Evolutionary conservation across 202 grass and related monocot genomes (phyloP).

Genomic region (Thinopyrum obtusiflorum): DNA sequence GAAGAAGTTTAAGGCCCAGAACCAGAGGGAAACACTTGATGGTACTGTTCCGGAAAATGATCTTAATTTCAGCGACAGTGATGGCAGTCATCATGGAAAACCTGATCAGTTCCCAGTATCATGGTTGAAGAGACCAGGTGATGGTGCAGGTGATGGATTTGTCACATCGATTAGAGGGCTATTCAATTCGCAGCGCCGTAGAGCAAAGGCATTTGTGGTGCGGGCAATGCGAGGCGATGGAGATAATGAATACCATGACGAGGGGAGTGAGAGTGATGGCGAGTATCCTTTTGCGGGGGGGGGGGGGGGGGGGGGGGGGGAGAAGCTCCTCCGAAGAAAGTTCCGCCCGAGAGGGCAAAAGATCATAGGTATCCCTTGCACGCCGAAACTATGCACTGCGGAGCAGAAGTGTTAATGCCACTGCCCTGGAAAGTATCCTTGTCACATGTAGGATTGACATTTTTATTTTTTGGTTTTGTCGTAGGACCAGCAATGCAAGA

Average conservation of each 20-base stretch:
- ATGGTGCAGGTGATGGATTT: conserved; percentile 85
- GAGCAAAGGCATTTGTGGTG: conserved; percentile 75
- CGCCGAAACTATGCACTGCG: not conserved
- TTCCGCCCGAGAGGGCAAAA: conserved; percentile 82
- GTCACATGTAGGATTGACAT: not conserved
- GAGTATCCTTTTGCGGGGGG: conserved; percentile 88
- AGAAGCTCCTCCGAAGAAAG: conserved; percentile 78
- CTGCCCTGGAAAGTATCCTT: not conserved
- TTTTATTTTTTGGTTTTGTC: not conserved
- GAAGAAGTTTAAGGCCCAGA: conserved; percentile 85
- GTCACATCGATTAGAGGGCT: conserved; percentile 92
- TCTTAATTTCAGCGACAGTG: conserved; percentile 79
- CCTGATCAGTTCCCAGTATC: conserved; percentile 73
- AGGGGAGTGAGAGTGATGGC: conserved; percentile 93
- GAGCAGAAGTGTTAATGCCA: not conserved
- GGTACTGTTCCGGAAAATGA: conserved; percentile 58
- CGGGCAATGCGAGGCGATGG: conserved; percentile 74
- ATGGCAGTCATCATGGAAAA: conserved; percentile 54
- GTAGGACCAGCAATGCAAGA: conserved; percentile 75
- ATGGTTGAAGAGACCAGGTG: conserved; percentile 76
- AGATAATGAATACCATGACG: conserved; percentile 73
- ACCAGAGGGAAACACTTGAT: conserved; percentile 58
- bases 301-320: too few species aligned
- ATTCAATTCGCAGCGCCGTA: conserved; percentile 89
- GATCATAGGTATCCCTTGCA: conserved; percentile 52